Evolutionary conservation across 164 flowering plant species (phyloP).

Genomic region (Malania oleifera): DNA sequence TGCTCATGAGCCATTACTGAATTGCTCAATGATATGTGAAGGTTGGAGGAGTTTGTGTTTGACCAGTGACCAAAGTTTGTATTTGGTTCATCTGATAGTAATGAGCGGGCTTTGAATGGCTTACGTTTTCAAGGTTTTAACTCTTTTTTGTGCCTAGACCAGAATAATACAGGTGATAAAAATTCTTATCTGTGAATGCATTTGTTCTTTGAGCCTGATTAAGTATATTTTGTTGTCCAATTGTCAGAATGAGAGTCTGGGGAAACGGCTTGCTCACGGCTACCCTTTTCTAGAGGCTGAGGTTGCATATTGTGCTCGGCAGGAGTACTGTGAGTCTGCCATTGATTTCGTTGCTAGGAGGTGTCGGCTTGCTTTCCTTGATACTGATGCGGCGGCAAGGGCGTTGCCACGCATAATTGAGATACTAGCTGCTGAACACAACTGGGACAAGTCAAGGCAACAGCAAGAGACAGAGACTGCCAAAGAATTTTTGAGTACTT

Average conservation of each 20-base stretch:
- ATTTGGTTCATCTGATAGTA: too few species aligned
- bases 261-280: slow-evolving; percentile 96
- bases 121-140: too few species aligned
- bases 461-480: slow-evolving; percentile 58
- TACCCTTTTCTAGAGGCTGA: slow-evolving; percentile 94
- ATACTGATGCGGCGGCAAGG: slow-evolving; percentile 83
- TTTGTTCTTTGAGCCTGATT: too few species aligned
- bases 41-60: too few species aligned
- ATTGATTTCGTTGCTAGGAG: slow-evolving; percentile 94
- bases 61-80: too few species aligned
- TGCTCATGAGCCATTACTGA: too few species aligned
- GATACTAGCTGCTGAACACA: slow-evolving; percentile 73
- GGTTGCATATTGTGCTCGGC: slow-evolving; percentile 91
- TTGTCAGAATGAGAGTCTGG: slow-evolving; percentile 74
- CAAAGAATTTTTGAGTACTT: slow-evolving; percentile 66
- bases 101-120: too few species aligned
- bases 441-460: slow-evolving; percentile 77
- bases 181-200: too few species aligned
- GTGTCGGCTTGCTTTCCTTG: slow-evolving; percentile 88
- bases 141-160: too few species aligned
- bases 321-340: slow-evolving; percentile 96
- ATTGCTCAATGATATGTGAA: too few species aligned
- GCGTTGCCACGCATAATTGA: slow-evolving; percentile 81
- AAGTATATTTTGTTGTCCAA: neutral
- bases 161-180: too few species aligned